Evolutionary conservation across 2,329 filamentous ascomycete genomes (phyloP).

Genomic region (Cladophialophora immunda): DNA sequence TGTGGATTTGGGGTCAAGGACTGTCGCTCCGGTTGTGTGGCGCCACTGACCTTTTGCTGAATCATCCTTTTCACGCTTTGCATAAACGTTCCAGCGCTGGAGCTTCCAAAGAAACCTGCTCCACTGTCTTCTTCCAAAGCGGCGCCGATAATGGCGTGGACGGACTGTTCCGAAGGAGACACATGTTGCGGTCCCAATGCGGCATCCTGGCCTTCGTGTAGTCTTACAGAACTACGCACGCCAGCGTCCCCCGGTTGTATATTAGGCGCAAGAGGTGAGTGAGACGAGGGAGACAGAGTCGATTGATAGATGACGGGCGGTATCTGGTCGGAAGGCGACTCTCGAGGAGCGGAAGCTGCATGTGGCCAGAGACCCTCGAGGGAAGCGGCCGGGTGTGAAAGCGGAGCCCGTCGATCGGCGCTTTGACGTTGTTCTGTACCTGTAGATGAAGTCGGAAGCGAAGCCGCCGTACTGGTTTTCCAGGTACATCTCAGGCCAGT

Average conservation of each 20-base stretch:
- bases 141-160: slow-evolving; percentile 57
- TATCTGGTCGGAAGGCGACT: neutral
- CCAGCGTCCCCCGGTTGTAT: neutral
- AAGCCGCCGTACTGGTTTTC: neutral
- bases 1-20: slow-evolving; percentile 25
- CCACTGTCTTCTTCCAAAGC: slow-evolving; percentile 54
- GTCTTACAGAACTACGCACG: neutral
- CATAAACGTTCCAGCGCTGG: slow-evolving; percentile 59
- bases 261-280: neutral
- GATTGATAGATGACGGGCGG: neutral
- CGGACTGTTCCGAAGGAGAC: slow-evolving; percentile 44
- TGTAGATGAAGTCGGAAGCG: neutral
- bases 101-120: slow-evolving; percentile 58
- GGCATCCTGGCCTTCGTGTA: neutral
- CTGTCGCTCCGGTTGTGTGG: slow-evolving; percentile 50
- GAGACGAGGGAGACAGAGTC: neutral
- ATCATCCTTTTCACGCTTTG: slow-evolving; percentile 51
- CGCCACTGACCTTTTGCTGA: slow-evolving; percentile 32
- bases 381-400: neutral
- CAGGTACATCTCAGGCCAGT: slow-evolving; percentile 36
- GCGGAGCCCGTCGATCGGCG: neutral
- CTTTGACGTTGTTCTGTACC: neutral
- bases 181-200: slow-evolving; percentile 9
- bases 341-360: neutral
- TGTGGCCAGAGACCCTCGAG: neutral